Evolutionary conservation across 768 basidiomycete species (phyloP).

Genomic region (Myochromella boudieri): DNA sequence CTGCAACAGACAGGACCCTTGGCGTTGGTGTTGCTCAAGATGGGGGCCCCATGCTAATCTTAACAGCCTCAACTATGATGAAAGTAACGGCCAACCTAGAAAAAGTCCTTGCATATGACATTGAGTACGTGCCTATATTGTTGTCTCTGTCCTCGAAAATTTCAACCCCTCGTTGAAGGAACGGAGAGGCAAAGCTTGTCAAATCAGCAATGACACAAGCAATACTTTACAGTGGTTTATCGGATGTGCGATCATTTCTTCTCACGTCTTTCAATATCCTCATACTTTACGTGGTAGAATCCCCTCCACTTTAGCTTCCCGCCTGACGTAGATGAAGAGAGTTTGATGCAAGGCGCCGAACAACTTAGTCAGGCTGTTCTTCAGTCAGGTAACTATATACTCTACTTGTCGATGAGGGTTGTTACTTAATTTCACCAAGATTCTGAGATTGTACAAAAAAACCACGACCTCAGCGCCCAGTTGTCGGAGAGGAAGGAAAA

Average conservation of each 20-base stretch:
- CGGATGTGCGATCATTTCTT: constrained; percentile 42
- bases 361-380: constrained; percentile 72
- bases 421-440: too few species aligned
- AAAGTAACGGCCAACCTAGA: constrained; percentile 62
- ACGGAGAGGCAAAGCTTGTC: constrained; percentile 65
- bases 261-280: background rate
- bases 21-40: constrained; percentile 62
- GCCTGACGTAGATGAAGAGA: constrained; percentile 75
- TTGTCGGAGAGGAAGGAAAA: constrained; percentile 72
- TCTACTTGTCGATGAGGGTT: too few species aligned
- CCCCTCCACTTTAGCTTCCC: constrained; percentile 81
- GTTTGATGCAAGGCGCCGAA: constrained; percentile 77
- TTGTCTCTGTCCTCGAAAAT: background rate
- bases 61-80: constrained; percentile 73
- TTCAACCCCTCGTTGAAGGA: constrained; percentile 32
- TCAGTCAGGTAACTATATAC: constrained; percentile 63
- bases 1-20: constrained; percentile 62
- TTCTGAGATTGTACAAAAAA: constrained; percentile 63
- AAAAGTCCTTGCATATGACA: constrained; percentile 57
- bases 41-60: constrained; percentile 50
- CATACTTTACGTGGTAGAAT: constrained; percentile 42
- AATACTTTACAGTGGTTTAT: constrained; percentile 71
- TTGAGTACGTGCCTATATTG: constrained; percentile 61
- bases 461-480: constrained; percentile 81
- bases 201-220: constrained; percentile 84